These are phyloP conservation scores for Colletotrichum cereale DNA, from an alignment of 2,329 filamentous ascomycete genomes.

Conservation along the genomic window DNA sequence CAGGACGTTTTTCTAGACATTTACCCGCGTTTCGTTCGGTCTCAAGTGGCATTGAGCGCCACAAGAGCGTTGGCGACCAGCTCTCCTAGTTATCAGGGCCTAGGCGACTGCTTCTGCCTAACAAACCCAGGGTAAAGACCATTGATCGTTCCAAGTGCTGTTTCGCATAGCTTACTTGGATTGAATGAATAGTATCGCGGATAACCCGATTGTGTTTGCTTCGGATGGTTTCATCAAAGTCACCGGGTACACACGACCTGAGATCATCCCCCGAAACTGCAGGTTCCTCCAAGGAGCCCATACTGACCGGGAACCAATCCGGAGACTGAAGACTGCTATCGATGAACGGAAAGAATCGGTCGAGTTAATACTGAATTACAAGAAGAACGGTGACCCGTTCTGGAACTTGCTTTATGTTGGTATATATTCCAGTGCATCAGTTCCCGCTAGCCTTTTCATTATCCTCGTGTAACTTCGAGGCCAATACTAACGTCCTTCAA, in stretches of 20 bases:
- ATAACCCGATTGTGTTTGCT: constrained; percentile 64
- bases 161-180: not conserved
- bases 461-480: too few relatives aligned
- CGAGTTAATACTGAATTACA: constrained; percentile 65
- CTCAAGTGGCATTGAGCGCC: constrained; percentile 62
- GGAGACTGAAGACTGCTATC: constrained; percentile 57
- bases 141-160: too few relatives aligned
- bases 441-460: accelerated
- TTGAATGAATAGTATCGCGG: constrained; percentile 54
- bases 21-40: constrained; percentile 66
- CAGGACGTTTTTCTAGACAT: constrained; percentile 58
- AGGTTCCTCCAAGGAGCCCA: constrained; percentile 62
- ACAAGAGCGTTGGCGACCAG: constrained; percentile 56
- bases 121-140: constrained; percentile 57
- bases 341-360: constrained; percentile 58
- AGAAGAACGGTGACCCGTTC: constrained; percentile 64
- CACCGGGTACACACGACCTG: constrained; percentile 61
- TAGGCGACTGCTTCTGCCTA: constrained; percentile 70
- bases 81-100: constrained; percentile 60
- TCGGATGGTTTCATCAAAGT: constrained; percentile 65
- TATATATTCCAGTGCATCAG: constrained; percentile 43
- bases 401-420: constrained; percentile 69
- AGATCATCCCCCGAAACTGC: constrained; percentile 64
- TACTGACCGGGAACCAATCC: constrained; percentile 57
- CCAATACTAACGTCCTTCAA: not conserved